These are phyloP conservation scores for Zygoascus meyerae DNA, from an alignment of 1,139 yeast genomes.

Conservation along the genomic window DNA sequence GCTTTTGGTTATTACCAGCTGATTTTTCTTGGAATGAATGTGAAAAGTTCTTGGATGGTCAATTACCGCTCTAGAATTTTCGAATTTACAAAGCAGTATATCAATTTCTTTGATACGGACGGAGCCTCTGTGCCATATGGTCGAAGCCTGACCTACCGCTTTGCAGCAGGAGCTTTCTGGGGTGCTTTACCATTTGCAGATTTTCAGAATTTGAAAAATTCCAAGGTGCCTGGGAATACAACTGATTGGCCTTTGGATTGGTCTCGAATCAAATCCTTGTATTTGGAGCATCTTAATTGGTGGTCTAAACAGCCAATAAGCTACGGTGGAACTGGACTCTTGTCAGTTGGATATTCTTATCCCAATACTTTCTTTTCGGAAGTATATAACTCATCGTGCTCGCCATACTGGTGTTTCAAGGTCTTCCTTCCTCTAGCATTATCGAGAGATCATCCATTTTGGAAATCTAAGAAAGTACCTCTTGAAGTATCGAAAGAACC, in stretches of 20 bases:
- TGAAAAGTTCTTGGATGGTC: conserved; percentile 20
- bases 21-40: conserved; percentile 21
- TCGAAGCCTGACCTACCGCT: conserved; percentile 31
- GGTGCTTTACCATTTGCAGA: conserved; percentile 27
- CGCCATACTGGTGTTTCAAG: conserved; percentile 34
- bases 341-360: conserved; percentile 30
- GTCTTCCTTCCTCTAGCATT: conserved; percentile 24
- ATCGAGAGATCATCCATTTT: conserved; percentile 24
- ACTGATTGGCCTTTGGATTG: conserved; percentile 14
- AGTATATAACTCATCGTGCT: conserved; percentile 30
- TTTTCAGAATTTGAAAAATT: conserved; percentile 11
- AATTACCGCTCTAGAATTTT: conserved; percentile 23
- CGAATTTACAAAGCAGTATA: conserved; percentile 24
- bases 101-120: conserved; percentile 26
- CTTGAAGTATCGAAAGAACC: conserved; percentile 19
- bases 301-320: conserved; percentile 31
- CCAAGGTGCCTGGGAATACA: neutral
- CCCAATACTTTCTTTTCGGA: conserved; percentile 32
- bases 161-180: conserved; percentile 32
- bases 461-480: conserved; percentile 18
- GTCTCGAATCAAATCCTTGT: conserved; percentile 30
- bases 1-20: conserved; percentile 32
- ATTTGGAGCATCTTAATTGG: conserved; percentile 29
- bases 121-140: conserved; percentile 32
- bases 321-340: conserved; percentile 20